These are phyloP conservation scores for Penicillium soppii DNA, from an alignment of 495 filamentous ascomycete species.

Conservation along the genomic window DNA sequence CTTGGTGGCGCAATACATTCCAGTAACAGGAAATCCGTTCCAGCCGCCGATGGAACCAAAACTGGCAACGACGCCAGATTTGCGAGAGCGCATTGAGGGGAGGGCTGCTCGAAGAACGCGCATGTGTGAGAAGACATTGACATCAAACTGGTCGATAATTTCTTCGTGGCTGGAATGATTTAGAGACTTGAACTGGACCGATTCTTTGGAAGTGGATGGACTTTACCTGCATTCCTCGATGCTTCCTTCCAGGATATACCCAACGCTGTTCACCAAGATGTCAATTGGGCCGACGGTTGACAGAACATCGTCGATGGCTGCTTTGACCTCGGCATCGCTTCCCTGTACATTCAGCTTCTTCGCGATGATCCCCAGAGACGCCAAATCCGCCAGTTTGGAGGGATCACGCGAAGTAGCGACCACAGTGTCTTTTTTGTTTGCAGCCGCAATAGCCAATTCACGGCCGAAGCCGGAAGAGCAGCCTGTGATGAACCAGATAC, in stretches of 20 bases:
- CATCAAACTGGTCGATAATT: too few species aligned
- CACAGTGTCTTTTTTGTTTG: conserved; percentile 51
- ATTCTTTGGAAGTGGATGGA: too few species aligned
- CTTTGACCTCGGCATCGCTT: conserved; percentile 25
- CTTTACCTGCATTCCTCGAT: conserved; percentile 10
- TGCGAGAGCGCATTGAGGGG: conserved; percentile 44
- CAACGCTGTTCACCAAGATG: conserved; percentile 53
- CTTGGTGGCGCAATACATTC: neutral
- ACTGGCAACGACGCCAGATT: neutral
- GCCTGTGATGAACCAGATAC: conserved; percentile 52
- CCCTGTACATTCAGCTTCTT: conserved; percentile 42
- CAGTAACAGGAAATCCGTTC: neutral
- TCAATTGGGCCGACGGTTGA: conserved; percentile 45
- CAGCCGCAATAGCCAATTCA: conserved; percentile 37
- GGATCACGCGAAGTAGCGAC: conserved; percentile 52
- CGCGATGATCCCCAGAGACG: conserved; percentile 28
- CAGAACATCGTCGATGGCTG: conserved; percentile 13
- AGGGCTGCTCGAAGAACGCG: conserved; percentile 45
- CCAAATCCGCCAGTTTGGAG: conserved; percentile 33
- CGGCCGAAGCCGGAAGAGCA: conserved; percentile 49
- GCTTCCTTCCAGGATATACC: conserved; percentile 26
- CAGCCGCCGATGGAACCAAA: neutral
- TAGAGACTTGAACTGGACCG: too few species aligned
- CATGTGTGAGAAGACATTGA: conserved; percentile 47
- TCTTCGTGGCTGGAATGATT: too few species aligned